phyloP scores from a whole-genome alignment of 345 rosid genomes.

The Gossypium stocksii region DNA sequence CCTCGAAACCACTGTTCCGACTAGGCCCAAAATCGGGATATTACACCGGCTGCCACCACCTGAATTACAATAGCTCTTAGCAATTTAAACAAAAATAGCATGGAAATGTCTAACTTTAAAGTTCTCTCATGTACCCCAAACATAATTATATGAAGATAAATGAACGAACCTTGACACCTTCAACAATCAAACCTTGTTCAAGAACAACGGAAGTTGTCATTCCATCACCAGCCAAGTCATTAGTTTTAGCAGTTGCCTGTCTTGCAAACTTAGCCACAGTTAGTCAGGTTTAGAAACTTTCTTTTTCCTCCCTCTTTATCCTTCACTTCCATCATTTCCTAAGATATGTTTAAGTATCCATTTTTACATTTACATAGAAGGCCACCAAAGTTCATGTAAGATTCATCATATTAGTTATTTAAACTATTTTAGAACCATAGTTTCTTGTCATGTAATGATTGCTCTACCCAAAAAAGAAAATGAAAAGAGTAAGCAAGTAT shows the following conservation, averaged over 20 bases:
- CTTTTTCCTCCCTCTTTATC: slow-evolving; percentile 1
- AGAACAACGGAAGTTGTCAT: slow-evolving; percentile 98
- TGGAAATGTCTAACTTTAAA: no score
- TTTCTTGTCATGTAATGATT: not conserved
- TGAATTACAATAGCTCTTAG: no score
- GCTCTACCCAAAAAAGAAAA: not conserved
- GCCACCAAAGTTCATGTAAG: not conserved
- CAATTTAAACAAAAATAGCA: no score
- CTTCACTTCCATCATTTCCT: not conserved
- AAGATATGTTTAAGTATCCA: not conserved
- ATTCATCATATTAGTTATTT: not conserved
- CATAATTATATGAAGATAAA: no score
- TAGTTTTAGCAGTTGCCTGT: slow-evolving; percentile 95
- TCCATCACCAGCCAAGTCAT: slow-evolving; percentile 98
- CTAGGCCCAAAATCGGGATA: no score
- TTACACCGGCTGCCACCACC: no score
- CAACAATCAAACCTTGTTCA: slow-evolving; percentile 91
- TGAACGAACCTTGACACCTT: no score
- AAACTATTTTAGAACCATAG: not conserved
- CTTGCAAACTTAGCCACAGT: slow-evolving; percentile 61
- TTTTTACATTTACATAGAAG: not conserved
- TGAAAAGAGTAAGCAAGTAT: not conserved
- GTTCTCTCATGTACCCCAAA: no score
- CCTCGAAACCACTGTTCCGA: no score
- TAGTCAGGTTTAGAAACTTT: not conserved